phyloP scores from a whole-genome alignment of 345 rosid genomes.

The Theobroma cacao region DNA sequence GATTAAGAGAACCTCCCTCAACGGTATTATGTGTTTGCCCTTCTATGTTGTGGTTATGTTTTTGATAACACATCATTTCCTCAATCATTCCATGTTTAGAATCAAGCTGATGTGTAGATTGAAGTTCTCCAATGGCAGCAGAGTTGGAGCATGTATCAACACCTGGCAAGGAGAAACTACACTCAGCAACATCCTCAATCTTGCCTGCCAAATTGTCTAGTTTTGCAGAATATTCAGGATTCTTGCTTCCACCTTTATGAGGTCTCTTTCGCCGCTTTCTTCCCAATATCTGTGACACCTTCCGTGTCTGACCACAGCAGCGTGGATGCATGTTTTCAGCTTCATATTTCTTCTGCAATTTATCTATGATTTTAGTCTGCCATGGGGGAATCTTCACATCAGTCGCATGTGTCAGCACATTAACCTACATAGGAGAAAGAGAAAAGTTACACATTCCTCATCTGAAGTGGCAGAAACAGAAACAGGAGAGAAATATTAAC shows the following conservation, averaged over 20 bases:
- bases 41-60: background rate
- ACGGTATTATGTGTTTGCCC: background rate
- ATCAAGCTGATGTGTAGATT: background rate
- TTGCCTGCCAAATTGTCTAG: background rate
- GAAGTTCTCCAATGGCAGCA: constrained; percentile 12
- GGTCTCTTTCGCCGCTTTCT: constrained; percentile 15
- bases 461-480: background rate
- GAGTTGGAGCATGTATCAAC: background rate
- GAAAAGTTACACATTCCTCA: background rate
- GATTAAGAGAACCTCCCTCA: constrained; percentile 9
- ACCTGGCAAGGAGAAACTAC: background rate
- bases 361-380: constrained; percentile 33
- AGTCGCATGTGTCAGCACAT: constrained; percentile 46
- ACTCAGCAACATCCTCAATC: background rate
- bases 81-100: background rate
- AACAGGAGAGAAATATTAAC: background rate
- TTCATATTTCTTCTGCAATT: constrained; percentile 28
- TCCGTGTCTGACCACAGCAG: constrained; percentile 15
- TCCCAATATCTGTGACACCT: constrained; percentile 7
- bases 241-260: constrained; percentile 6
- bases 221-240: constrained; percentile 13
- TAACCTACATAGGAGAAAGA: constrained; percentile 33
- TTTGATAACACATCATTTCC: constrained; percentile 4
- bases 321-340: constrained; percentile 25
- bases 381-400: constrained; percentile 35